Base-by-base conservation (phyloP, 2,329 filamentous ascomycete species). In the Verticillium tricorpus region DNA sequence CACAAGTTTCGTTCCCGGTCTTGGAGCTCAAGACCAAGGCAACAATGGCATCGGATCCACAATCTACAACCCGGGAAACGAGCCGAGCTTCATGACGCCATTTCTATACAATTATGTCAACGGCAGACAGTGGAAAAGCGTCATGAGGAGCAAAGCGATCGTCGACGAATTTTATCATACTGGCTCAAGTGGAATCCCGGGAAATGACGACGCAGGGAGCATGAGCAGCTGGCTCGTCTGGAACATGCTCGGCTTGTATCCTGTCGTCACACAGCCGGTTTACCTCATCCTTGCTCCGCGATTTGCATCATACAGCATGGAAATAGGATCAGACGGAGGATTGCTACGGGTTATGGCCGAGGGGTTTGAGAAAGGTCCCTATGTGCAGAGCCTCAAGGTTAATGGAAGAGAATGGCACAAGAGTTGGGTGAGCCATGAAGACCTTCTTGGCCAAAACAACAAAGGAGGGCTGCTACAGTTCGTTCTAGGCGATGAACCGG, bases 221-320 rank as follows among this genome's bases (percentile, higher is more conserved):
- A 84, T 87, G 81, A 83, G 85, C 66, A 81, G 78, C n/a, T 85
- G 81, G 77, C 71, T 84, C 4, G 70, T 84, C 22, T 86, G 84
- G 78, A 79, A 81, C 61, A 82, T 84, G 78, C 75, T 85, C 31
- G 81, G 82, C 3, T 67, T 85, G 8, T 85, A 85, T 58, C 83
- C 84, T 0, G 76, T 87, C 37, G 84, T 83, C 0, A 83, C 82
- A 0, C 83, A 86, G 68, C 81, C 82, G 0, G 82, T 82, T 0
- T 86, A 85, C 65, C 71, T 85, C 1, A 73, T 86, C n/a, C 72
- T 79, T 1, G 76, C 78, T 8, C 80, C 81, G 0, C 80, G 78
- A 72, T 82, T 85, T 63, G 75, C 73, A 3, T 72, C 78, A 3
- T 73, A 84, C 61, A 80, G 73, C 25, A 78, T 87, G 60, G 72